Evolutionary conservation across 2,329 filamentous ascomycete genomes (phyloP), one percentile per base, ranked within the genome.

Genomic region (Juglanconis oblonga): DNA sequence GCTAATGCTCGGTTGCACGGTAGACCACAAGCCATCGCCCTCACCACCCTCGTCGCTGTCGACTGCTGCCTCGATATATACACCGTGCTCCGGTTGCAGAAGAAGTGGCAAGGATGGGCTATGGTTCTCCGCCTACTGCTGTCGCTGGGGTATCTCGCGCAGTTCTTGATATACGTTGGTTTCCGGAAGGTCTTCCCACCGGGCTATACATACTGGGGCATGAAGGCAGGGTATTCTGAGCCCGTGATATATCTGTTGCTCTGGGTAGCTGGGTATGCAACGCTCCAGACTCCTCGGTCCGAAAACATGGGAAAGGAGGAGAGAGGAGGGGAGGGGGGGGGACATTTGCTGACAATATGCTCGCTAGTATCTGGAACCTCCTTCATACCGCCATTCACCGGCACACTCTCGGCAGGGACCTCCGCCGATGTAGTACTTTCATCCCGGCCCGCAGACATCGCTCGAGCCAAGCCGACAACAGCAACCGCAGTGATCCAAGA

Each of bases 11-110:
- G n/a, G 3, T 10, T 24, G 4, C 35, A 4, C 36, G 32, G 35
- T 48, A 74, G 72, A 29, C 64, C 67, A 2, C 63, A 66, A 52
- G 73, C 72, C 24, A 60, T 72, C 7, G 61, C 69, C 8, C 65
- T 76, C 10, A 64, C 74, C 6, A 54, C 64, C 7, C 60, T 75
- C n/a, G 67, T 76, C 7, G 62, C 59, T 33, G 44, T 68, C 33
- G 75, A 78, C 61, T 65, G 71, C n/a, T 56, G 70, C 17, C 69
- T 78, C 57, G 74, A 77, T 62, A 62, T 73, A 45, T 64, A 69
- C 57, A 71, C 71, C 31, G 70, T 77, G 33, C 65, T 68, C 13
- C 66, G 70, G 50, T 65, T 69, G 47, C 67, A 71, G 54, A 67
- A 61, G 42, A 66, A 67, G 8, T 73, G 73, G 69, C 66, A 69